Base-by-base conservation (phyloP, 2,329 filamentous ascomycete genomes). In the Penicillium sclerotigenum region DNA sequence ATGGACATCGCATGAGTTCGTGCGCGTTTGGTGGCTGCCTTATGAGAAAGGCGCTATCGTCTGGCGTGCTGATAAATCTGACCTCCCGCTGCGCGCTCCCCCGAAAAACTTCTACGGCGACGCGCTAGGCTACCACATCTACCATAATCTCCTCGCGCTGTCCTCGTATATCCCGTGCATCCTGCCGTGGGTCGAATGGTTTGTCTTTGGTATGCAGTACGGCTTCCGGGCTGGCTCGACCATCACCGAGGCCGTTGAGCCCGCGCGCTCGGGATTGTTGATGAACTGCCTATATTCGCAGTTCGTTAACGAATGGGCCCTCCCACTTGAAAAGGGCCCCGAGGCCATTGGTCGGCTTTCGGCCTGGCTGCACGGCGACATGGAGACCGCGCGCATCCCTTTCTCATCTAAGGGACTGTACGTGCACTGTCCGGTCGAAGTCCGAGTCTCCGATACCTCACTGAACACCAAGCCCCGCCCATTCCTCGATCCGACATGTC, bases 261-360 rank as follows among this genome's bases (percentile, higher is more conserved):
- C 88, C 22, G 89, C 88, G 60, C 85, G 88, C 57, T 80, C 87
- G 61, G 93, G 91, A 13, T 83, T 97, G 43, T 81, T 97, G 50
- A 93, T 99, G 89, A 94, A 99, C 78, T 99, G 94, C 69, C 83
- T 97, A 6, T 99, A 97, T 79, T 93, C 89, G n/a, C 94, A 99
- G 71, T 96, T 91, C 67, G 94, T 99, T 62, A 97, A 99, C 73
- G 94, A 99, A 73, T 99, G 94, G 94, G 93, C 93, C 0, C 82
- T 99, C 7, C 93, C 94, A 1, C 81, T 99, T 1, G 79, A 85
- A 60, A 88, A 88, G 63, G 94, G 94, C 0, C 93, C 93, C 14
- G 92, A 97, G 74, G 92, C 91, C 8, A 84, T 99, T 41, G 82
- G 80, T 31, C 86, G 94, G 10, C 81, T 99, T 13, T 89, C 87